A percentile compares a stretch with the other conserved stretches of the same genome.
Evolutionary conservation across 345 rosid species (phyloP).

Genomic region (Durio zibethinus): DNA sequence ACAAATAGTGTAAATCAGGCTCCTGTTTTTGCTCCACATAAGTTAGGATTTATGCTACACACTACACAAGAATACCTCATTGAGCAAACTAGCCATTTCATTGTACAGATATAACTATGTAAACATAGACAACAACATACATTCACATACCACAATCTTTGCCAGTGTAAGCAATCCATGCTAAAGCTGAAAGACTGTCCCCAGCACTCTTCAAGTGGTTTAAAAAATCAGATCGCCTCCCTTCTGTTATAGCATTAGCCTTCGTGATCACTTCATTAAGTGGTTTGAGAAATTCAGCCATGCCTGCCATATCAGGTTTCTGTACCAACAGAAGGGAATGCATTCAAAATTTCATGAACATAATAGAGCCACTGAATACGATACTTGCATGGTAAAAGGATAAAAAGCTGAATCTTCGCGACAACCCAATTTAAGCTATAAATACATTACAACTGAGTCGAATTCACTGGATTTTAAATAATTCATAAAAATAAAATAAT

Average conservation of each 20-base stretch:
- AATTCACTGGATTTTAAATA: neutral
- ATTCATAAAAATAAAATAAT: neutral
- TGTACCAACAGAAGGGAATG: slow-evolving; percentile 31
- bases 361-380: neutral
- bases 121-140: neutral
- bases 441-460: neutral
- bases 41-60: neutral
- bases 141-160: slow-evolving; percentile 77
- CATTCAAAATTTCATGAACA: neutral
- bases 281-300: slow-evolving; percentile 80
- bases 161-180: slow-evolving; percentile 89
- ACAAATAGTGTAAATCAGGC: neutral
- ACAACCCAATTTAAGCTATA: neutral
- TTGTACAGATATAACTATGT: neutral
- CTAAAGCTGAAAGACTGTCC: slow-evolving; percentile 84
- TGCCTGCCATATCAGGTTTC: slow-evolving; percentile 76
- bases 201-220: slow-evolving; percentile 83
- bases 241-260: slow-evolving; percentile 77
- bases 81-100: neutral
- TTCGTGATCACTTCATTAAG: slow-evolving; percentile 71
- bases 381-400: neutral
- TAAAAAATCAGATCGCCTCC: slow-evolving; percentile 75
- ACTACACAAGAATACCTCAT: neutral
- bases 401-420: neutral
- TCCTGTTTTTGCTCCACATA: neutral